Conservation (phyloP, 2,329 filamentous ascomycete species). For the Neonectria neomacrospora region DNA sequence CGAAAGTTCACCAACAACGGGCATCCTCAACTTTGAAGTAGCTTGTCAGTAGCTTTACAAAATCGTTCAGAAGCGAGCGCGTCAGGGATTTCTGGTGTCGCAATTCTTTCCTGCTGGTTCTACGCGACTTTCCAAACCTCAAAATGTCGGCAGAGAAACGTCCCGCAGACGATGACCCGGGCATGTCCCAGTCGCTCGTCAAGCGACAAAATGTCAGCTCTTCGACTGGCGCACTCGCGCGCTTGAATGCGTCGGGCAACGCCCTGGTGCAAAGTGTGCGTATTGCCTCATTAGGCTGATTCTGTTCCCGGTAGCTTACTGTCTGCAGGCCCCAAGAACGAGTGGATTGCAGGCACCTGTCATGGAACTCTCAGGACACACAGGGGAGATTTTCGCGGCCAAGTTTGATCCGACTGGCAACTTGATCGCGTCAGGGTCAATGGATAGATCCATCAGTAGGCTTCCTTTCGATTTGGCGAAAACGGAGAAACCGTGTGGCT, state of each 20-base stretch:
- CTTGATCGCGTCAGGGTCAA: conserved; percentile 91
- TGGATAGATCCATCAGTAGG: conserved; percentile 91
- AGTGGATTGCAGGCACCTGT: conserved; percentile 88
- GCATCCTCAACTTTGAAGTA: conserved; percentile 29
- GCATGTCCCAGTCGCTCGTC: conserved; percentile 81
- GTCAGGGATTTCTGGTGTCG: conserved; percentile 24
- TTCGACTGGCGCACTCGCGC: conserved; percentile 60
- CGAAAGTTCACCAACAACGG: conserved; percentile 33
- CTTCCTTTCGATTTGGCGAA: not conserved
- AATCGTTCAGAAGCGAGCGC: conserved; percentile 21
- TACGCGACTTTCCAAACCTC: conserved; percentile 7
- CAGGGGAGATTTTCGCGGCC: conserved; percentile 90
- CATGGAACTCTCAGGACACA: conserved; percentile 87
- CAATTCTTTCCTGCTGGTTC: not conserved
- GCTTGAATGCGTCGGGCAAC: conserved; percentile 61
- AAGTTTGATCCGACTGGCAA: conserved; percentile 91
- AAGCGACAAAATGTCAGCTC: conserved; percentile 82
- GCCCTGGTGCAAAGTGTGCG: conserved; percentile 65
- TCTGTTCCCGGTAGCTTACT: conserved; percentile 27
- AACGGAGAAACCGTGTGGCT: conserved; percentile 15
- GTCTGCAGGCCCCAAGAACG: conserved; percentile 75
- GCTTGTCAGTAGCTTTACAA: conserved; percentile 23
- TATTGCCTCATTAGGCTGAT: conserved; percentile 8
- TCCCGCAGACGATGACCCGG: conserved; percentile 85
- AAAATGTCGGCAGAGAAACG: conserved; percentile 93